These are phyloP conservation scores for Trichoderma orchidacearum DNA, from an alignment of 495 filamentous ascomycete genomes.

Conservation along the genomic window DNA sequence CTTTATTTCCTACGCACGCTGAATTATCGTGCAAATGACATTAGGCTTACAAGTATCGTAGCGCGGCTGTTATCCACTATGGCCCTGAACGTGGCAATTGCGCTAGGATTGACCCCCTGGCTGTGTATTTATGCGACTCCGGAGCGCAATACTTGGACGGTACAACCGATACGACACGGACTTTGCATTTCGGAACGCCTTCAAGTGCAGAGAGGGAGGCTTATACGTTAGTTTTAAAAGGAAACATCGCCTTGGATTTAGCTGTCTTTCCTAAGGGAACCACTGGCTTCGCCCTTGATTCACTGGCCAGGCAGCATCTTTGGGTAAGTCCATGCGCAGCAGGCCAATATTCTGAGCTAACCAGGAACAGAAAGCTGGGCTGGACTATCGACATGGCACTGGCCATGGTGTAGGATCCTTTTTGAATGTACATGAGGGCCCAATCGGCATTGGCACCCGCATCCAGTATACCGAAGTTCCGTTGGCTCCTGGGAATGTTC, in stretches of 20 bases:
- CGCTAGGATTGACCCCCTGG: constrained; percentile 69
- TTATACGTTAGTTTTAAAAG: constrained; percentile 92
- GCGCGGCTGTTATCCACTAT: constrained; percentile 91
- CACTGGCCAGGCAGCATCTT: constrained; percentile 77
- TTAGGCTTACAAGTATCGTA: neutral
- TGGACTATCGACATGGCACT: constrained; percentile 94
- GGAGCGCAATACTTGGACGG: constrained; percentile 92
- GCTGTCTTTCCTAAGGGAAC: constrained; percentile 92
- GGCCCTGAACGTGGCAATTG: constrained; percentile 78
- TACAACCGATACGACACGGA: constrained; percentile 92
- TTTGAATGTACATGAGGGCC: constrained; percentile 92
- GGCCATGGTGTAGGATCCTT: constrained; percentile 92
- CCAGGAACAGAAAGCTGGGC: constrained; percentile 47
- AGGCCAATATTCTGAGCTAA: neutral
- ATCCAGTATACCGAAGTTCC: constrained; percentile 86
- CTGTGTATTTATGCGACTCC: constrained; percentile 92
- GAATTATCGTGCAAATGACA: no score
- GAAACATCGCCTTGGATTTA: constrained; percentile 81
- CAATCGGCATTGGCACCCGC: constrained; percentile 88
- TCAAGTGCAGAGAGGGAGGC: constrained; percentile 77
- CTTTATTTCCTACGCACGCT: no score
- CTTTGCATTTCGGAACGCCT: constrained; percentile 80
- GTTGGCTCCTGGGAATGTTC: constrained; percentile 79
- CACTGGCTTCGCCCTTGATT: constrained; percentile 82
- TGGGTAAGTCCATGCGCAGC: constrained; percentile 42